Evolutionary conservation across 257 asterid genomes (phyloP).

Genomic region (Solanum sejunctum): DNA sequence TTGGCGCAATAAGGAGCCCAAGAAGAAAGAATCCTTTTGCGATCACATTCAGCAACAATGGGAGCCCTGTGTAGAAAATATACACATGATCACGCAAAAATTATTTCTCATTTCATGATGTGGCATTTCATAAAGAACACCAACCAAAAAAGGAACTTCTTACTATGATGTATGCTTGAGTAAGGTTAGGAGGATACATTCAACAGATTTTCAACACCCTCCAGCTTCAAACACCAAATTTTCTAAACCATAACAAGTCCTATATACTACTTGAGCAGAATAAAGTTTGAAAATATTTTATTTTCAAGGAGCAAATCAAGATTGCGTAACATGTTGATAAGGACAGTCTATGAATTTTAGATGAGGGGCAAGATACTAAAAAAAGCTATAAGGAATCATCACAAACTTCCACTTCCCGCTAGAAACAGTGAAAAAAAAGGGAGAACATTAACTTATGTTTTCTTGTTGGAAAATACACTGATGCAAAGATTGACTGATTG

Average conservation of each 20-base stretch:
- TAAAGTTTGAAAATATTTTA: neutral
- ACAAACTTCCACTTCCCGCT: neutral
- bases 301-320: neutral
- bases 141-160: neutral
- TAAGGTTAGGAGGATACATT: neutral
- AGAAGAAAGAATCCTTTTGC: conserved; percentile 70
- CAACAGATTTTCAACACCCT: neutral
- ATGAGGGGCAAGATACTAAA: neutral
- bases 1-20: conserved; percentile 71
- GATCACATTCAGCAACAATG: conserved; percentile 79
- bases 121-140: neutral
- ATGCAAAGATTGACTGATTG: neutral
- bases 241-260: neutral
- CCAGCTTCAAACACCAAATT: neutral
- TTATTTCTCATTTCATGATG: neutral
- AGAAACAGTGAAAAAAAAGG: neutral
- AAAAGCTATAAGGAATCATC: neutral
- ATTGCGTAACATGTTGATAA: neutral
- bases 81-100: neutral
- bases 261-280: neutral
- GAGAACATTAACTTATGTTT: neutral
- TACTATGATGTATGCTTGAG: neutral
- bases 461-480: neutral
- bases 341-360: neutral
- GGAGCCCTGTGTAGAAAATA: conserved; percentile 47